phyloP scores from a whole-genome alignment of 2,329 filamentous ascomycete species.

The Diplodia corticola region DNA sequence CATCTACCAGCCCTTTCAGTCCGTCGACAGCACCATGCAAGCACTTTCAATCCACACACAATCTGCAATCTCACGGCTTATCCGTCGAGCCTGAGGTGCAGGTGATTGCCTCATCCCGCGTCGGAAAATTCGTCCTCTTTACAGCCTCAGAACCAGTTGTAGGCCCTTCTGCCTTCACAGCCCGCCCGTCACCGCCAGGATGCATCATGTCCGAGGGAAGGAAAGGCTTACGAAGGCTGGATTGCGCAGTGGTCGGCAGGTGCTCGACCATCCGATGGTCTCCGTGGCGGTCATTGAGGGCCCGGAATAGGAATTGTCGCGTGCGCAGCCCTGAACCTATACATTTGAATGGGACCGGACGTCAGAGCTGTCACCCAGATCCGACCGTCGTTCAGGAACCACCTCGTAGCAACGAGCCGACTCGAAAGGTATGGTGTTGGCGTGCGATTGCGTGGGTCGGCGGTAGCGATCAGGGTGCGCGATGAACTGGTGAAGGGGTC shows the following conservation, averaged over 20 bases:
- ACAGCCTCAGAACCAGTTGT: not conserved
- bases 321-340: not conserved
- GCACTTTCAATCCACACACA: too few relatives aligned
- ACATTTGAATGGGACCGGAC: too few relatives aligned
- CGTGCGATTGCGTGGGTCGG: not conserved
- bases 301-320: not conserved
- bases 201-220: not conserved
- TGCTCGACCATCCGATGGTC: accelerated
- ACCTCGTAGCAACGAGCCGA: not conserved
- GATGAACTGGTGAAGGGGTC: not conserved
- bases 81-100: not conserved
- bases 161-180: not conserved
- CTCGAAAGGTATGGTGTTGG: not conserved
- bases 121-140: not conserved
- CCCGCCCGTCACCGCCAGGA: too few relatives aligned
- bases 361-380: too few relatives aligned
- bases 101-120: not conserved
- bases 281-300: not conserved
- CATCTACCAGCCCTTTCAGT: not conserved
- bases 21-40: not conserved
- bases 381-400: not conserved
- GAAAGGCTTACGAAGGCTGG: not conserved
- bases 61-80: not conserved
- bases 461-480: not conserved
- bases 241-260: too few relatives aligned